phyloP scores from a whole-genome alignment of 2,329 filamentous ascomycete genomes.

The Trichophyton verrucosum region DNA sequence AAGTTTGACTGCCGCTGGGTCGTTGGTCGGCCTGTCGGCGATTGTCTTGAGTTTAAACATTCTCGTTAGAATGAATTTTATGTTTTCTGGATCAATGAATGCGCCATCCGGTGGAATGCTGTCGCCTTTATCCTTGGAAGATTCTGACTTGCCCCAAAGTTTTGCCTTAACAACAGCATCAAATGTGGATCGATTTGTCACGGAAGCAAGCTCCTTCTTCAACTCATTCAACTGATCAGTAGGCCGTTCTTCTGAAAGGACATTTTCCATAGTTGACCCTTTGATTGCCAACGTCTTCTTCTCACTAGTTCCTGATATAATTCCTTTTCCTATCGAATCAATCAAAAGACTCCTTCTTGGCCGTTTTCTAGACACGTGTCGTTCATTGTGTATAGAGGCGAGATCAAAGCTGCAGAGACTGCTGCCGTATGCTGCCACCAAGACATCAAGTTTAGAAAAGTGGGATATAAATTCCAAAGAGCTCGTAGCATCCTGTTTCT shows the following conservation, averaged over 20 bases:
- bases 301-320: constrained; percentile 22
- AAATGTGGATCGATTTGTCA: constrained; percentile 22
- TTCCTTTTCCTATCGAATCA: constrained; percentile 32
- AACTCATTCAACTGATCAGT: constrained; percentile 25
- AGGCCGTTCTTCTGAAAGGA: constrained; percentile 22
- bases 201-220: constrained; percentile 20
- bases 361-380: constrained; percentile 26
- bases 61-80: constrained; percentile 27
- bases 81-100: constrained; percentile 27
- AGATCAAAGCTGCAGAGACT: constrained; percentile 36
- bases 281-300: constrained; percentile 19
- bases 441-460: constrained; percentile 33
- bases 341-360: constrained; percentile 30
- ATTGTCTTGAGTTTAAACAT: constrained; percentile 24
- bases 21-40: constrained; percentile 5
- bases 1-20: constrained; percentile 19
- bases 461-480: constrained; percentile 31
- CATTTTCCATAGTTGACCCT: constrained; percentile 21
- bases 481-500: constrained; percentile 14
- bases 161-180: constrained; percentile 22
- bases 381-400: constrained; percentile 20
- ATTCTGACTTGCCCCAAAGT: constrained; percentile 15
- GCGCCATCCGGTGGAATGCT: constrained; percentile 17
- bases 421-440: constrained; percentile 30
- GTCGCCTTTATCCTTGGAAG: constrained; percentile 17